These are phyloP conservation scores for Tuber indicum DNA, from an alignment of 495 filamentous ascomycete species.

Conservation along the genomic window DNA sequence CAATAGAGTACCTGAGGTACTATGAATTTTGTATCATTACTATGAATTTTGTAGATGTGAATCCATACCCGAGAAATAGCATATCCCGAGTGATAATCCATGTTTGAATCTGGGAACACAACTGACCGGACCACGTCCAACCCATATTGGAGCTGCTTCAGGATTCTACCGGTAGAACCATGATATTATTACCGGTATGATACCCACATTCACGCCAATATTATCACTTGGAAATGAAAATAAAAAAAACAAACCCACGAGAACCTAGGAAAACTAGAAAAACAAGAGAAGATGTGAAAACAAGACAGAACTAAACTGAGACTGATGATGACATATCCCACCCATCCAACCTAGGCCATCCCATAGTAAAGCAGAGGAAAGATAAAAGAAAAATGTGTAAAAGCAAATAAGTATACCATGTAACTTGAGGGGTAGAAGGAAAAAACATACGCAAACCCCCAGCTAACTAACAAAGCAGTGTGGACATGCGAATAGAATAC, in stretches of 20 bases:
- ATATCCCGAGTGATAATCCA: not conserved
- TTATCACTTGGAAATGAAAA: not conserved
- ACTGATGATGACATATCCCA: not conserved
- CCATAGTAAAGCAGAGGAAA: not conserved
- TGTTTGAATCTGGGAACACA: not conserved
- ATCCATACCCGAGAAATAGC: not conserved
- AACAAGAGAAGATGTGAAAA: not conserved
- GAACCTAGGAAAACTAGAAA: not conserved
- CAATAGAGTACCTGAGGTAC: no score
- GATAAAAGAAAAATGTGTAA: not conserved
- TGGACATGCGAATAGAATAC: not conserved
- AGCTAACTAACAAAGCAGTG: not conserved
- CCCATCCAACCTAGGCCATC: not conserved
- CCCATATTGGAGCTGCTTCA: not conserved
- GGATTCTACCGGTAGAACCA: not conserved
- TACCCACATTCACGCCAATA: conserved; percentile 1
- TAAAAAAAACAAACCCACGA: not conserved
- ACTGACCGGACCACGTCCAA: not conserved
- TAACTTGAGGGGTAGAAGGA: not conserved
- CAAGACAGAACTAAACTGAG: not conserved
- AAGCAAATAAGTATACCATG: not conserved
- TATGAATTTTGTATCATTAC: no score
- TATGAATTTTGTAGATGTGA: no score
- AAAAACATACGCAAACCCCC: not conserved
- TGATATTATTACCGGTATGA: not conserved